A percentile compares a stretch with the other conserved stretches of the same genome.
Evolutionary conservation across 345 rosid genomes (phyloP).

Genomic region (Noccaea bulbosa): DNA sequence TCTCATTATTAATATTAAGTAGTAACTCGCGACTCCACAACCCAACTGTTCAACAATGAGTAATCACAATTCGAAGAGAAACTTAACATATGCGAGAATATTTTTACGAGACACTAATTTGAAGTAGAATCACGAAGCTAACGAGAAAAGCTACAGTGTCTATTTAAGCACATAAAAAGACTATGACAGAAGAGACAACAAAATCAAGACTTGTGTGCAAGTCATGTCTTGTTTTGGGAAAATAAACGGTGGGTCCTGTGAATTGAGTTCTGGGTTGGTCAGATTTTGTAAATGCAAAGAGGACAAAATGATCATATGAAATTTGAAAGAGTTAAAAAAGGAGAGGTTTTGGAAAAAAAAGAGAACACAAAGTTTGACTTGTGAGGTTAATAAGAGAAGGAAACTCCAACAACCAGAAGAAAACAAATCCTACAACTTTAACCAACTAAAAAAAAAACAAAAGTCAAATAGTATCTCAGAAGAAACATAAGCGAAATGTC

Average conservation of each 20-base stretch:
- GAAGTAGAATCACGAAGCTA: slow-evolving; percentile 15
- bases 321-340: background rate
- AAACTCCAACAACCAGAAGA: slow-evolving; percentile 19
- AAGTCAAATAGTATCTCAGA: slow-evolving; percentile 4
- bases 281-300: slow-evolving; percentile 31
- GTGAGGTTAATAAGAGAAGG: slow-evolving; percentile 1
- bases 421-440: slow-evolving; percentile 21
- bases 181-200: slow-evolving; percentile 30
- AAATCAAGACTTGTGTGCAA: slow-evolving; percentile 36
- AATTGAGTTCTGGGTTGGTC: slow-evolving; percentile 42
- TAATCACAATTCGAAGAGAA: background rate
- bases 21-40: background rate
- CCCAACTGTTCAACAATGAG: slow-evolving; percentile 10
- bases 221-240: slow-evolving; percentile 28
- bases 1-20: background rate
- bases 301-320: background rate
- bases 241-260: slow-evolving; percentile 29
- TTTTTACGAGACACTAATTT: background rate
- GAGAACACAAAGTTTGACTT: slow-evolving; percentile 28
- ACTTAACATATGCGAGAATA: background rate
- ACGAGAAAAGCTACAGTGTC: slow-evolving; percentile 6
- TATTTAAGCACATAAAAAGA: slow-evolving; percentile 1
- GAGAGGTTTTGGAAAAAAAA: background rate
- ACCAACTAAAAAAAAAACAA: slow-evolving; percentile 13
- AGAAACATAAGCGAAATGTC: slow-evolving; percentile 30